Conservation (phyloP, 1,139 yeast species). For the Hansenula sp. region DNA sequence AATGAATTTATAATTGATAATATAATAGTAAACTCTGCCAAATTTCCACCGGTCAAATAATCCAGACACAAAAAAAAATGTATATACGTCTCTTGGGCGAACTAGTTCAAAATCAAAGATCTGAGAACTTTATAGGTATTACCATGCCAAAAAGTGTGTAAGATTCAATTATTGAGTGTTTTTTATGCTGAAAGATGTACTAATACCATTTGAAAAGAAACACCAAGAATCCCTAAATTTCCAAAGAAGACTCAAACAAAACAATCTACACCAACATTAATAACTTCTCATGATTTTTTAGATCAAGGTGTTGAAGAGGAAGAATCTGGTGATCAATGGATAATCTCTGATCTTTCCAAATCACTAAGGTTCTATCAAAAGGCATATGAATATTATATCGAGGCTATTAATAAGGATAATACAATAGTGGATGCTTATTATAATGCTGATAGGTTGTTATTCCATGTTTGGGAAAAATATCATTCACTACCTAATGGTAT, state of each 20-base stretch:
- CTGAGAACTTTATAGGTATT: no score
- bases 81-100: no score
- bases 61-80: no score
- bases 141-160: not conserved
- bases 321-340: constrained; percentile 58
- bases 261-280: constrained; percentile 7
- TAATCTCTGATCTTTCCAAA: constrained; percentile 48
- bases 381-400: constrained; percentile 37
- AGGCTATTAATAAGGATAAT: constrained; percentile 24
- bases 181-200: not conserved
- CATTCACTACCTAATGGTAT: constrained; percentile 30
- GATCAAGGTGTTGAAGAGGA: constrained; percentile 48
- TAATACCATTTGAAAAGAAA: not conserved
- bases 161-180: not conserved
- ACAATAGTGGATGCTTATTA: constrained; percentile 30
- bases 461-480: constrained; percentile 42
- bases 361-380: constrained; percentile 47
- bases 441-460: constrained; percentile 42
- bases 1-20: no score
- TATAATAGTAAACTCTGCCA: no score
- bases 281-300: constrained; percentile 39
- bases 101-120: no score
- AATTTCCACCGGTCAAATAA: no score
- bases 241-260: constrained; percentile 5
- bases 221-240: constrained; percentile 10